Percentiles rank a stretch among this genome's conserved stretches.
phyloP scores from a whole-genome alignment of 805 yeast genomes.

The Yamadazyma takamatsuzukensis region DNA sequence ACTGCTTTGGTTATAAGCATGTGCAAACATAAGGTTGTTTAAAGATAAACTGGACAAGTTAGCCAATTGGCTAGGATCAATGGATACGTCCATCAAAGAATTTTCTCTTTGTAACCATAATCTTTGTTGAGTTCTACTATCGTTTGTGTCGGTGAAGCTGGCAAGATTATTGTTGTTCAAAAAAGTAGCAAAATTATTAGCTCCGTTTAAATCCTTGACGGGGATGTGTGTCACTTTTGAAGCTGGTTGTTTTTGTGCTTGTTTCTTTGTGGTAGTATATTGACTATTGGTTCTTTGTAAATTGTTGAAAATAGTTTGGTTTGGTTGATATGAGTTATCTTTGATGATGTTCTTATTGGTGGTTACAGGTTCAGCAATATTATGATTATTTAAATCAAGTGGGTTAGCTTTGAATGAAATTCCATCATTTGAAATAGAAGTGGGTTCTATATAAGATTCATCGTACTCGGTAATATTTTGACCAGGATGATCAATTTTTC shows the following conservation, averaged over 20 bases:
- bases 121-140: slow-evolving; percentile 68
- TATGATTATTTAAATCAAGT: slow-evolving; percentile 15
- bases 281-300: slow-evolving; percentile 38
- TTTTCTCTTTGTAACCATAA: slow-evolving; percentile 82
- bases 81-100: slow-evolving; percentile 56
- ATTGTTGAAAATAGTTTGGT: slow-evolving; percentile 39
- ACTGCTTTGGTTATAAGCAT: slow-evolving; percentile 24
- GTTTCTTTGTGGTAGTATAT: slow-evolving; percentile 24
- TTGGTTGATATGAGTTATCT: slow-evolving; percentile 39
- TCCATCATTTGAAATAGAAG: slow-evolving; percentile 17
- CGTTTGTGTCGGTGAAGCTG: slow-evolving; percentile 5
- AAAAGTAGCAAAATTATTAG: slow-evolving; percentile 30
- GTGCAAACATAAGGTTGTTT: slow-evolving; percentile 37
- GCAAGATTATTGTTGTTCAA: slow-evolving; percentile 12
- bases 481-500: slow-evolving; percentile 27
- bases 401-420: slow-evolving; percentile 32
- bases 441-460: background rate
- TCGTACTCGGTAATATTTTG: slow-evolving; percentile 3
- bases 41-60: slow-evolving; percentile 39
- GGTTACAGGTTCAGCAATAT: slow-evolving; percentile 28
- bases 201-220: slow-evolving; percentile 16
- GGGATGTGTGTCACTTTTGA: slow-evolving; percentile 8
- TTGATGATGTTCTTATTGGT: slow-evolving; percentile 29
- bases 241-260: slow-evolving; percentile 15
- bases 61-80: slow-evolving; percentile 26